phyloP scores from a whole-genome alignment of 768 basidiomycete species.

The Sistotremastrum niveocremeum region DNA sequence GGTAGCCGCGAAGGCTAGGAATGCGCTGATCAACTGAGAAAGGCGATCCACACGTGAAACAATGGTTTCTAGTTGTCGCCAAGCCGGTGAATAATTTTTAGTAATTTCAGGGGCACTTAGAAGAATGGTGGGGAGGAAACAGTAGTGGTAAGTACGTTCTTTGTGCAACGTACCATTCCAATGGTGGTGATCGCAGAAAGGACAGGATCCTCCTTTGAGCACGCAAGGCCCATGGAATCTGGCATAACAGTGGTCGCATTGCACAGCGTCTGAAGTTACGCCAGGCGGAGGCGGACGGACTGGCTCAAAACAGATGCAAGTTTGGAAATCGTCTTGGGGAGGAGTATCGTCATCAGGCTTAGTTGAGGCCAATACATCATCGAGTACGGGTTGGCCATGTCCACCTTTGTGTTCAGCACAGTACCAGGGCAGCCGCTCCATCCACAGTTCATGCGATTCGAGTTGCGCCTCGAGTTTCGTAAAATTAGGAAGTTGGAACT shows the following conservation, averaged over 20 bases:
- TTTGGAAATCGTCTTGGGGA: constrained; percentile 68
- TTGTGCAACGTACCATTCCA: constrained; percentile 82
- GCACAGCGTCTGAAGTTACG: constrained; percentile 66
- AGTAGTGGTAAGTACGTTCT: constrained; percentile 74
- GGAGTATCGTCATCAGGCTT: constrained; percentile 68
- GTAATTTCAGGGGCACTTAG: constrained; percentile 65
- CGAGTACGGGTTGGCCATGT: constrained; percentile 51
- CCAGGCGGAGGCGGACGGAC: constrained; percentile 74
- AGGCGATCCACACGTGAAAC: constrained; percentile 70
- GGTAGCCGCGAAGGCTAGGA: constrained; percentile 58
- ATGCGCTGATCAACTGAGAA: constrained; percentile 63
- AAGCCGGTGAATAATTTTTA: constrained; percentile 65
- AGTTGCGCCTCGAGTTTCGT: constrained; percentile 62
- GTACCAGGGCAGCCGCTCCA: constrained; percentile 69
- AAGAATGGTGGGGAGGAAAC: constrained; percentile 60
- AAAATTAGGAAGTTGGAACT: constrained; percentile 62
- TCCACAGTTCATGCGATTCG: constrained; percentile 52
- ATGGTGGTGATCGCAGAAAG: constrained; percentile 84
- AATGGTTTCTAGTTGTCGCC: constrained; percentile 67
- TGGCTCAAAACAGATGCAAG: constrained; percentile 67
- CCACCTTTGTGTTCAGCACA: constrained; percentile 50
- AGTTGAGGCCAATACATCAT: constrained; percentile 66
- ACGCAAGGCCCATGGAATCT: constrained; percentile 79
- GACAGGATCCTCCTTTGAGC: constrained; percentile 80
- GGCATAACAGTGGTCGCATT: constrained; percentile 82